Base-by-base conservation (phyloP, 306 rosid genomes). In the Trifolium fragiferum region DNA sequence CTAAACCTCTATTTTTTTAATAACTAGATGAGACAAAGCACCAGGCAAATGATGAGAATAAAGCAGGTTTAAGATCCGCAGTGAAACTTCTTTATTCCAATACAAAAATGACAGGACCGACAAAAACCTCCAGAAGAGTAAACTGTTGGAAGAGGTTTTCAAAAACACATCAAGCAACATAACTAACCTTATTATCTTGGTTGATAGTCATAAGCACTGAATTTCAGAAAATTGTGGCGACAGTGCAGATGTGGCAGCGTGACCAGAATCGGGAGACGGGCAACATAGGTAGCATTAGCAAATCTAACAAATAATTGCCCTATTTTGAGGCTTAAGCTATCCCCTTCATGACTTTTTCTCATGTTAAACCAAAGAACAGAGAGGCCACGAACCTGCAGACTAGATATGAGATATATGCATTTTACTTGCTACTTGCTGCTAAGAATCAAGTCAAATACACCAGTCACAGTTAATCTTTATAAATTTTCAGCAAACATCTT, bases 401-500 rank as follows among this genome's bases (percentile, higher is more conserved):
- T 18, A 53, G 6, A 73, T 55, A 66, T 8, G 27, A 43, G 6
- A 67, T 53, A 40, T 32, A 14, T 41, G 18, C 16, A 15, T 13
- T 44, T 57, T 63, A 70, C 66, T 27, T 2, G 27, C 66, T 63
- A 70, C 59, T 23, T 8, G 69, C 65, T 27, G 14, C 65, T 61
- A 15, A 72, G 23, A 72, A 38, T 54, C 53, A 53, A 40, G 77
- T 27, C 12, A 35, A 51, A 10, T 27, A 41, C 68, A 60, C 19
- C 11, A 38, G 10, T 41, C 16, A 59, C 33, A 60, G 16, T 18
- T 13, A 38, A 66, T 72, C 70, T n/a, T 66, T 47, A 44, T 30
- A 58, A 55, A 25, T 15, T 51, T 74, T 23, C 14, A 38, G 43
- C 19, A 67, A 80, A 49, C 44, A 50, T 80, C 40, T 33, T 49